Conservation (phyloP, 305 asterid genomes). For the Fraxinus platypoda region DNA sequence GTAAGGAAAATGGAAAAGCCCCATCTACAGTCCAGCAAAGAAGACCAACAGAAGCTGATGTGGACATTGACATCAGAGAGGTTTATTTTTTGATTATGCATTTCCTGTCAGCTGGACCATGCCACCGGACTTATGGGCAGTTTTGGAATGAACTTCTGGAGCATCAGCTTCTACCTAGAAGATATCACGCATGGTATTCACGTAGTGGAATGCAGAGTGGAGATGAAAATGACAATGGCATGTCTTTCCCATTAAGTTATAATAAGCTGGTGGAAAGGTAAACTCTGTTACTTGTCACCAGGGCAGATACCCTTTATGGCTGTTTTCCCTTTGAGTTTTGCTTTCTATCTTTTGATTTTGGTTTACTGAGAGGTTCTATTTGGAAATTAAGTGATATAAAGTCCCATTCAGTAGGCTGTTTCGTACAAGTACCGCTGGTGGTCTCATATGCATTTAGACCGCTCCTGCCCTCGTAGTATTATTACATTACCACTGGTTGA, state of each 20-base stretch:
- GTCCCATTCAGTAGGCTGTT: not conserved
- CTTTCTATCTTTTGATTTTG: not conserved
- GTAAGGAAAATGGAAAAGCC: slow-evolving; percentile 65
- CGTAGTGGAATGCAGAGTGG: slow-evolving; percentile 71
- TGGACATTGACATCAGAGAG: slow-evolving; percentile 84
- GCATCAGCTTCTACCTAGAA: slow-evolving; percentile 94
- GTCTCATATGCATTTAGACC: not conserved
- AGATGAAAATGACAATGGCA: slow-evolving; percentile 89
- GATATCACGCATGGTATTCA: slow-evolving; percentile 98
- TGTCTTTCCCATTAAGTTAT: slow-evolving; percentile 83
- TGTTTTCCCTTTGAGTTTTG: not conserved
- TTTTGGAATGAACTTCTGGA: slow-evolving; percentile 97
- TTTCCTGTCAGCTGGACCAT: slow-evolving; percentile 94
- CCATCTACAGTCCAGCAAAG: slow-evolving; percentile 49
- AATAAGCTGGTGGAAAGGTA: slow-evolving; percentile 84
- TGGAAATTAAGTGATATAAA: not conserved
- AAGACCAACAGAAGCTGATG: slow-evolving; percentile 52
- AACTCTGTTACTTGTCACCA: not conserved
- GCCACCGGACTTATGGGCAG: slow-evolving; percentile 90
- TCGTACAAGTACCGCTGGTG: not conserved
- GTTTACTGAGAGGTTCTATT: not conserved
- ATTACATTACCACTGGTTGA: not conserved
- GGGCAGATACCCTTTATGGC: slow-evolving; percentile 2
- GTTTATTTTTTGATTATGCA: slow-evolving; percentile 92
- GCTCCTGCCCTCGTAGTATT: not conserved